Evolutionary conservation across 305 asterid genomes (phyloP).

Genomic region (Fraxinus floribunda): DNA sequence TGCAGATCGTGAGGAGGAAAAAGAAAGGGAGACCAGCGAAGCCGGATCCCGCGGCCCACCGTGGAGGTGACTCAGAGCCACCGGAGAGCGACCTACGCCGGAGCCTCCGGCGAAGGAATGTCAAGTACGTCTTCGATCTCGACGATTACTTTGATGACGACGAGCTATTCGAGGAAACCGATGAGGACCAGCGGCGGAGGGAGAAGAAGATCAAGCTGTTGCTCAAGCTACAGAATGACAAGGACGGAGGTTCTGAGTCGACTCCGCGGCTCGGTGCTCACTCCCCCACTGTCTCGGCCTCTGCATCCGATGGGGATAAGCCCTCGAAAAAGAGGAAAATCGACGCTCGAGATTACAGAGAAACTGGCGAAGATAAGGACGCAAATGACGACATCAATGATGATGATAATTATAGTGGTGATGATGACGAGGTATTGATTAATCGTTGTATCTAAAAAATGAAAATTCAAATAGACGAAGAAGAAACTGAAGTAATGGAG

Average conservation of each 20-base stretch:
- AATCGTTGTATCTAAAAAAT: constrained; percentile 37
- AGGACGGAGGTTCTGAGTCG: constrained; percentile 42
- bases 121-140: constrained; percentile 82
- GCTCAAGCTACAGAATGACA: constrained; percentile 46
- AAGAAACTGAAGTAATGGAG: constrained; percentile 23
- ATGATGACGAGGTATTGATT: constrained; percentile 59
- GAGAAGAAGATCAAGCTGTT: constrained; percentile 81
- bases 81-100: constrained; percentile 65
- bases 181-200: constrained; percentile 58
- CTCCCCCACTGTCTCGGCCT: constrained; percentile 53
- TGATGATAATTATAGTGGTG: constrained; percentile 48
- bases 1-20: constrained; percentile 95
- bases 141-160: constrained; percentile 96
- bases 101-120: constrained; percentile 84
- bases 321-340: constrained; percentile 76
- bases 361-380: constrained; percentile 38
- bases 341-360: constrained; percentile 23
- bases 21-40: constrained; percentile 87
- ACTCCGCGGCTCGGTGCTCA: constrained; percentile 49
- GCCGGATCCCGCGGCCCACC: constrained; percentile 57
- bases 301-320: constrained; percentile 49
- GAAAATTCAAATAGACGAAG: constrained; percentile 21
- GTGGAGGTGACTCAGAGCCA: constrained; percentile 19
- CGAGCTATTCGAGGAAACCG: constrained; percentile 61
- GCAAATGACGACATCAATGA: constrained; percentile 43